Base-by-base conservation (phyloP, 345 rosid species). In the Eucalyptus sp. region DNA sequence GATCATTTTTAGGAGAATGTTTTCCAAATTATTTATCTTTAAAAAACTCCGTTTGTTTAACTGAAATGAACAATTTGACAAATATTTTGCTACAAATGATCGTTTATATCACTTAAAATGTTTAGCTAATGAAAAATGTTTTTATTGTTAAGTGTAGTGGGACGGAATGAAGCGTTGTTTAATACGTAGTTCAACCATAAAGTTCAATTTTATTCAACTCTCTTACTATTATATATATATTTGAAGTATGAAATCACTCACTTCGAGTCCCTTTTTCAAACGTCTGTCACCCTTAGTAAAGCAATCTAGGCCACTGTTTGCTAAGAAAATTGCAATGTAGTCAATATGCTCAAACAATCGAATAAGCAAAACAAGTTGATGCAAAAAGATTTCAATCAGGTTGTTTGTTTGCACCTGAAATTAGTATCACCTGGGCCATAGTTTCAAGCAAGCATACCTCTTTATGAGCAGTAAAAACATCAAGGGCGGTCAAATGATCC, bases 401-500 rank as follows among this genome's bases (percentile, higher is more conserved):
- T 13, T 14, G 37, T 64, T n/a, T 64, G 71, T 66, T 66, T 66
- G 71, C 71, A 64, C 37, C 7, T 18, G 25, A 33, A 71, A 31
- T 71, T 22, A 15, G 11, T 33, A 31, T 68, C 24, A 0, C 7
- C 7, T n/a, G 25, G 44, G 80, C 44, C 80, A 68, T 41, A 31
- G 13, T 31, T 31, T 71, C 81, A 33, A 71, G 81, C 7, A 1
- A 64, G 20, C 76, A 2, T 64, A 64, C 76, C 76, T 64, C 76
- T 0, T 7, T 0, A 64, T 14, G 2, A 64, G 76, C 0, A 0
- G 0, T 0, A 64, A 64, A 64, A n/a, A 64, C 7, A 3, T 64
- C 76, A 14, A 0, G 3, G 18, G 76, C 37, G 10, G 37, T 64
- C 37, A 64, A 13, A 64, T 64, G 76, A 64, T 64, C 37, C 76